Evolutionary conservation across 2,329 filamentous ascomycete species (phyloP).

Genomic region (Colletotrichum tofieldiae): DNA sequence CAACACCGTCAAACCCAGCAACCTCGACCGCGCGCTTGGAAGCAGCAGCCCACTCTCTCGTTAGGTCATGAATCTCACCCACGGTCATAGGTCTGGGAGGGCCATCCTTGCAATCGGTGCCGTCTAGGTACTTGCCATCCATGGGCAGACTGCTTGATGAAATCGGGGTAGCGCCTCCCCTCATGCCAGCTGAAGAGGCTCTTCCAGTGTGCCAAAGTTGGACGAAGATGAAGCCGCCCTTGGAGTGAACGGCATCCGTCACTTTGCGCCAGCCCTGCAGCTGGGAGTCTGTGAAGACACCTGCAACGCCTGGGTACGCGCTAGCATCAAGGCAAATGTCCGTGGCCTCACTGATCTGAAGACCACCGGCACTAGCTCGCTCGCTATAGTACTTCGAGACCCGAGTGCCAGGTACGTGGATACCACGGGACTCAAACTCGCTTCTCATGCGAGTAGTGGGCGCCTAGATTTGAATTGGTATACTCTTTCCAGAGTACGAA

Average conservation of each 20-base stretch:
- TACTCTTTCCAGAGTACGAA: too few relatives aligned
- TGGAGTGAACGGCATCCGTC: constrained; percentile 74
- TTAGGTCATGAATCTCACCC: constrained; percentile 74
- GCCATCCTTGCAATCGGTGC: constrained; percentile 47
- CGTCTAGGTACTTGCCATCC: constrained; percentile 47
- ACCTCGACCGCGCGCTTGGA: constrained; percentile 67
- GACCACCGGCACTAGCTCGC: constrained; percentile 52
- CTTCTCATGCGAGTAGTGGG: constrained; percentile 47
- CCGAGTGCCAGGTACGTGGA: constrained; percentile 51
- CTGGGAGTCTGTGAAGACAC: constrained; percentile 51
- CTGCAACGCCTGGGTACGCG: constrained; percentile 50
- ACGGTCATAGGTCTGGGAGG: constrained; percentile 75
- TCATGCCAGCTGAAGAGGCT: constrained; percentile 51
- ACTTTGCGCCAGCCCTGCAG: constrained; percentile 70
- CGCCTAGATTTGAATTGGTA: constrained; percentile 1
- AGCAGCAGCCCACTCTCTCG: constrained; percentile 69
- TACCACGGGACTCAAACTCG: constrained; percentile 51
- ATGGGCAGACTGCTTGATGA: constrained; percentile 57
- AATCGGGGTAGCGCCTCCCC: constrained; percentile 47
- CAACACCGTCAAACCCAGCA: constrained; percentile 81
- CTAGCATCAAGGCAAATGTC: constrained; percentile 49
- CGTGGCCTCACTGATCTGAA: constrained; percentile 52
- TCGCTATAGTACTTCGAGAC: constrained; percentile 51
- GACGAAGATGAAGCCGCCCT: constrained; percentile 72
- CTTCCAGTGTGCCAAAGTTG: constrained; percentile 77